Evolutionary conservation across 2,329 filamentous ascomycete species (phyloP), one percentile per base, ranked within the genome.

Genomic region (Colletotrichum sp.): DNA sequence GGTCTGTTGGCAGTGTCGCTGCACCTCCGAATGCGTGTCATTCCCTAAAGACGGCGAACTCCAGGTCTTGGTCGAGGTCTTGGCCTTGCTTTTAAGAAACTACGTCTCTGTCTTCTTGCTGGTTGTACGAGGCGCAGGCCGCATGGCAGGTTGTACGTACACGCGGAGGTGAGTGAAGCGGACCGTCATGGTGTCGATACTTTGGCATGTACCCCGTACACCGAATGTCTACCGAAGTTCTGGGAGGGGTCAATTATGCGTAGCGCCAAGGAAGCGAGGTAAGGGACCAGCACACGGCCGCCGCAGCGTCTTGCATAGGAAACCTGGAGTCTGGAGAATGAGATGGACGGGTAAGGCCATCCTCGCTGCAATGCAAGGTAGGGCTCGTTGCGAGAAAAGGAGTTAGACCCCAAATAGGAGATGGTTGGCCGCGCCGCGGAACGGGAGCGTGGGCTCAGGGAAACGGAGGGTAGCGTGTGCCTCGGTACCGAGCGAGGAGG

Each of bases 21-120:
- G 68, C 61, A 75, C 44, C 59, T 65, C 75, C 65, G 72, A 62
- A 78, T 77, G 77, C 72, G 75, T 76, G 73, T 55, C 68, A 76
- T 44, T 71, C 69, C 39, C 32, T 68, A 49, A 44, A 55, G 64
- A 69, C 34, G 72, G 68, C 64, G 49, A 36, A 64, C 30, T 77
- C 44, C 52, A 75, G 22, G 72, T 29, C 57, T 76, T 67, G 67
- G 62, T 34, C 59, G 19, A n/a, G 29, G 19, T 36, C 59, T 62
- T 62, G 63, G 69, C 44, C 63, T 63, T 72, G 73, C 9, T 63
- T 67, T 59, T 27, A 44, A 63, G 32, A 44, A 57, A 64, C 27
- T 49, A 36, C 49, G 71, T 62, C 69, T 34, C 72, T 67, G 39
- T 39, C 44, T 59, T 11, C 15, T 25, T 15, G 34, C 25, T 72